Evolutionary conservation across 2,329 filamentous ascomycete species (phyloP).

Genomic region (Amauroascus verrucosus): DNA sequence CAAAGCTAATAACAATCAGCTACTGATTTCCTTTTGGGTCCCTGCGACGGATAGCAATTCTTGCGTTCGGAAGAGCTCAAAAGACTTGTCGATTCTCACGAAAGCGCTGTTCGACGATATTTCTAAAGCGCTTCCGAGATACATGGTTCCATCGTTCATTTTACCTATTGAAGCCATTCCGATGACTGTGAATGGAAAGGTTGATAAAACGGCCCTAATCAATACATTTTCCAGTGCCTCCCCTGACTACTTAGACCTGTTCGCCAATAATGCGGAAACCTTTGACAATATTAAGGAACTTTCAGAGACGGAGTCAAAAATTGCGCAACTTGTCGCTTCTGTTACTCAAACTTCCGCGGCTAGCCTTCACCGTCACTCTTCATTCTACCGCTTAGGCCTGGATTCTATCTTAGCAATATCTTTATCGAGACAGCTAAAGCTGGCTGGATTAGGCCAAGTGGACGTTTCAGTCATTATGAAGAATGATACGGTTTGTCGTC

Average conservation of each 20-base stretch:
- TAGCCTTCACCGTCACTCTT: conserved; percentile 53
- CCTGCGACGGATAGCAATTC: conserved; percentile 23
- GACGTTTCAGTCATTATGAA: conserved; percentile 61
- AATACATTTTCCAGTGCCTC: conserved; percentile 41
- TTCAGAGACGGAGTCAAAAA: conserved; percentile 45
- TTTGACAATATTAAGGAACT: conserved; percentile 34
- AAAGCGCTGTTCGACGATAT: conserved; percentile 48
- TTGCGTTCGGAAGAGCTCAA: not conserved
- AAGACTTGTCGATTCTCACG: conserved; percentile 15
- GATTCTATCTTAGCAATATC: conserved; percentile 76
- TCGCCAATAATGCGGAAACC: conserved; percentile 24
- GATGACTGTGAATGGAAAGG: conserved; percentile 63
- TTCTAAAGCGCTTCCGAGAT: conserved; percentile 50
- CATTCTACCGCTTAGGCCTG: conserved; percentile 67
- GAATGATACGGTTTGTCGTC: conserved; percentile 53
- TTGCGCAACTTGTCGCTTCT: conserved; percentile 48
- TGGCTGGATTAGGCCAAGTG: conserved; percentile 39
- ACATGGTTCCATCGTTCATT: conserved; percentile 70
- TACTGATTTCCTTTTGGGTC: conserved; percentile 62
- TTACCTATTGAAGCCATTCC: conserved; percentile 62
- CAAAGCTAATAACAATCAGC: conserved; percentile 34
- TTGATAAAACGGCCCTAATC: conserved; percentile 50
- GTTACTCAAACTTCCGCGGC: conserved; percentile 38
- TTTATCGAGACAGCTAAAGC: conserved; percentile 50
- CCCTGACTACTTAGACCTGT: conserved; percentile 37